phyloP scores from a whole-genome alignment of 2,329 filamentous ascomycete species.

The Diaporthe nobilis region DNA sequence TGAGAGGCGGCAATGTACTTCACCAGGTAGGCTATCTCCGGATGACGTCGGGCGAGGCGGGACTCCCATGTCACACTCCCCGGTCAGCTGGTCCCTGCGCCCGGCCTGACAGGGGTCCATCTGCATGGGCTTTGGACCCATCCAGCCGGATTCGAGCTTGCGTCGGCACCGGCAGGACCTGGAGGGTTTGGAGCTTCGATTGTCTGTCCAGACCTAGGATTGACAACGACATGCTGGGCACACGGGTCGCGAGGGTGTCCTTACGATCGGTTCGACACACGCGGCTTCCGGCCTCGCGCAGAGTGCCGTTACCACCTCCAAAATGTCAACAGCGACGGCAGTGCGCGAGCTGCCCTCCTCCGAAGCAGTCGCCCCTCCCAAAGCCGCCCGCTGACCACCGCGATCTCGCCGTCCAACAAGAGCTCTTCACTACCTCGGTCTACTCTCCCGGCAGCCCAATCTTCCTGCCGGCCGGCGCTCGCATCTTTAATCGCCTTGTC shows the following conservation, averaged over 20 bases:
- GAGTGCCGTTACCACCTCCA: background rate
- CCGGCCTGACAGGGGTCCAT: constrained; percentile 22
- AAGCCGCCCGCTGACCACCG: constrained; percentile 66
- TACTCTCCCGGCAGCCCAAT: constrained; percentile 91
- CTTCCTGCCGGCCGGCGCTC: constrained; percentile 85
- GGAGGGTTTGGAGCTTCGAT: background rate
- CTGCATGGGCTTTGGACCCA: background rate
- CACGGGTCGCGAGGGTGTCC: constrained; percentile 44
- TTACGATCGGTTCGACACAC: constrained; percentile 29
- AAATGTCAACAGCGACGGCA: constrained; percentile 43
- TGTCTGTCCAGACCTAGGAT: background rate
- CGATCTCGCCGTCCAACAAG: constrained; percentile 74
- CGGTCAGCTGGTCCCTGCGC: constrained; percentile 36
- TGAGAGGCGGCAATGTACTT: constrained; percentile 16
- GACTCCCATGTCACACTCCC: constrained; percentile 23
- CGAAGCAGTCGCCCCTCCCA: constrained; percentile 45
- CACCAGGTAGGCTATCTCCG: background rate
- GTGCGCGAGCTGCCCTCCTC: constrained; percentile 49
- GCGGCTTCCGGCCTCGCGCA: background rate
- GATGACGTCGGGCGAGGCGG: constrained; percentile 32
- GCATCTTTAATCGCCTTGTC: constrained; percentile 86
- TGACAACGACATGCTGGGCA: constrained; percentile 47
- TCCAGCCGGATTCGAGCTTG: constrained; percentile 24
- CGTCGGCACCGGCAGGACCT: background rate
- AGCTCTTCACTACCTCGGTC: constrained; percentile 82